Percentiles rank a stretch among this genome's conserved stretches.
Conservation (phyloP, 345 rosid genomes). For the Cardamine chenopodiifolia region DNA sequence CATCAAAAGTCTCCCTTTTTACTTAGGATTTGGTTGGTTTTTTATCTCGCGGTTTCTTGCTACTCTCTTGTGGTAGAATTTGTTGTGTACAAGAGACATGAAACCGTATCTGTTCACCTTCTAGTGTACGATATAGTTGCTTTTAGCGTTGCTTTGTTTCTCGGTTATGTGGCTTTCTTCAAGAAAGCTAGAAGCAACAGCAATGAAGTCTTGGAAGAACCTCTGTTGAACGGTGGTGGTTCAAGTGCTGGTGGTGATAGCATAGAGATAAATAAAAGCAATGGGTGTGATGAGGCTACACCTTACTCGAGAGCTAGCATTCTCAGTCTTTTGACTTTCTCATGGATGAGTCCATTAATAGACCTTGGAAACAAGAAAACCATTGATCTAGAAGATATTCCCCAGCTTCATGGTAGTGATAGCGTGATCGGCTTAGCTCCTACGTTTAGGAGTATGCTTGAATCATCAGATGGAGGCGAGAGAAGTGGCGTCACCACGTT, state of each 20-base stretch:
- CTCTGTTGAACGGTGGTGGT: constrained; percentile 47
- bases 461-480: constrained; percentile 36
- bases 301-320: constrained; percentile 54
- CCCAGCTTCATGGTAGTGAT: constrained; percentile 58
- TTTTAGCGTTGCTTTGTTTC: constrained; percentile 47
- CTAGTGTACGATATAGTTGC: constrained; percentile 49
- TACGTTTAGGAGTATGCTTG: constrained; percentile 50
- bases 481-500: constrained; percentile 48
- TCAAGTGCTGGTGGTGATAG: constrained; percentile 22
- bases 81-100: constrained; percentile 45
- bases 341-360: constrained; percentile 68
- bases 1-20: constrained; percentile 52
- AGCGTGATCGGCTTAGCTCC: constrained; percentile 51
- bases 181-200: constrained; percentile 38
- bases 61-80: constrained; percentile 63
- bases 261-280: constrained; percentile 35
- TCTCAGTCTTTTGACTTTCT: constrained; percentile 56
- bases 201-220: constrained; percentile 49
- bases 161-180: constrained; percentile 54
- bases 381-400: constrained; percentile 67
- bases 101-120: constrained; percentile 37
- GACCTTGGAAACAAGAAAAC: constrained; percentile 59
- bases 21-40: constrained; percentile 73
- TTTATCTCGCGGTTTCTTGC: constrained; percentile 58
- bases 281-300: constrained; percentile 48